Base-by-base conservation (phyloP, 805 yeast genomes). In the Scheffersomyces amazonensis region DNA sequence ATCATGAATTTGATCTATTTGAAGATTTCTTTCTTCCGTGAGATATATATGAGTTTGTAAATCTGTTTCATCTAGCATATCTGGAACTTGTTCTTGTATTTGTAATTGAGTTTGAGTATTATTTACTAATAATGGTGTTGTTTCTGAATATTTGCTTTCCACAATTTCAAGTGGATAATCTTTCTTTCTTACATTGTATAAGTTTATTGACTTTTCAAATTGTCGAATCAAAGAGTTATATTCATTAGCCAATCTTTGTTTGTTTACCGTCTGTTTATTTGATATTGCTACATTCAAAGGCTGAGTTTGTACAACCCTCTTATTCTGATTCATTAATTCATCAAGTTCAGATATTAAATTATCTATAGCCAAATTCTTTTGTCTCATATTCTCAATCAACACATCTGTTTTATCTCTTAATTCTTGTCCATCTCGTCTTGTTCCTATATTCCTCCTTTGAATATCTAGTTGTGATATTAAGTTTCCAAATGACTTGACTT, bases 1-100 rank as follows among this genome's bases (percentile, higher is more conserved):
- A 30, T 78, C 78, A 31, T 83, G 81, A 7, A 89, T 82, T 43
- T 78, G 80, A 21, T 71, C 68, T 22, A 90, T 84, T 44, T 87
- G 93, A 17, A 76, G 64, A 37, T 84, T 81, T 39, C 96, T 66
- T 52, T 87, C 91, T 40, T 80, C 78, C 2, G 89, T 80, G 4
- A 85, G 59, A 1, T 80, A 56, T 1, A 76, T 50, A 49, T 86
- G 91, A 44, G 80, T 79, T 45, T 79, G 84, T 16, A 84, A 53
- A 35, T 83, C 75, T 1, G 71, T 60, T 32, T 64, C 64, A 31
- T 63, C 79, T 20, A 80, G 67, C 2, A 40, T 25, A 29, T 65
- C 69, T 42, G 73, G 73, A 18, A 54, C 54, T 39, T 69, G 71
- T 6, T 34, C 34, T 40, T 55, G 64, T 12, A 35, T 38, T 31